Percentiles rank a stretch among this genome's conserved stretches.
Conservation (phyloP, 208 protist genomes). For the Naegleria gruberi region DNA sequence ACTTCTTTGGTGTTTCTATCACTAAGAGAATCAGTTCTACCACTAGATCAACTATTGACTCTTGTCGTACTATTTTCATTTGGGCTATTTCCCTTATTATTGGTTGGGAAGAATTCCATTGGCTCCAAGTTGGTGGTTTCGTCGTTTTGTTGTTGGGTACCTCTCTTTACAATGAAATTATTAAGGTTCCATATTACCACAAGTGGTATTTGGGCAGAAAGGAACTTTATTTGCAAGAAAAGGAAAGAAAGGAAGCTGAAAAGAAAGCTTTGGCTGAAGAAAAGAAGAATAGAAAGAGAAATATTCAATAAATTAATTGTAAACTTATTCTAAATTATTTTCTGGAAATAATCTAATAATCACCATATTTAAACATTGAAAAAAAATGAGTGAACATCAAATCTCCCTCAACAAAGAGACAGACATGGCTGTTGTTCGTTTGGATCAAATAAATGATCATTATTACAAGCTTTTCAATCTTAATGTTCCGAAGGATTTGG, state of each 20-base stretch:
- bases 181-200: slow-evolving; percentile 1
- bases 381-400: too few species aligned
- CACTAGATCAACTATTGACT: slow-evolving; percentile 43
- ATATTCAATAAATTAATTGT: neutral
- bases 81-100: slow-evolving; percentile 37
- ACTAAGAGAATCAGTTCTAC: slow-evolving; percentile 36
- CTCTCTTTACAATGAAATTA: slow-evolving; percentile 35
- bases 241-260: neutral
- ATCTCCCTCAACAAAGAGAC: too few species aligned
- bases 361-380: too few species aligned
- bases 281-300: neutral
- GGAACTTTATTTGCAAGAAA: neutral
- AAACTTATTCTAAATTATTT: too few species aligned
- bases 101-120: slow-evolving; percentile 42
- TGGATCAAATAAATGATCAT: too few species aligned
- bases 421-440: too few species aligned
- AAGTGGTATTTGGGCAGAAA: neutral
- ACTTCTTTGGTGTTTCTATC: slow-evolving; percentile 45
- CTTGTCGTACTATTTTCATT: slow-evolving; percentile 37
- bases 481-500: too few species aligned
- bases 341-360: too few species aligned
- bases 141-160: slow-evolving; percentile 30
- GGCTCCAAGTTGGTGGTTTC: slow-evolving; percentile 34
- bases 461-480: too few species aligned
- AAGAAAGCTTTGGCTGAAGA: neutral